A percentile compares a stretch with the other conserved stretches of the same genome.
phyloP scores from a whole-genome alignment of 306 rosid species.

The Dicorynia guianensis region DNA sequence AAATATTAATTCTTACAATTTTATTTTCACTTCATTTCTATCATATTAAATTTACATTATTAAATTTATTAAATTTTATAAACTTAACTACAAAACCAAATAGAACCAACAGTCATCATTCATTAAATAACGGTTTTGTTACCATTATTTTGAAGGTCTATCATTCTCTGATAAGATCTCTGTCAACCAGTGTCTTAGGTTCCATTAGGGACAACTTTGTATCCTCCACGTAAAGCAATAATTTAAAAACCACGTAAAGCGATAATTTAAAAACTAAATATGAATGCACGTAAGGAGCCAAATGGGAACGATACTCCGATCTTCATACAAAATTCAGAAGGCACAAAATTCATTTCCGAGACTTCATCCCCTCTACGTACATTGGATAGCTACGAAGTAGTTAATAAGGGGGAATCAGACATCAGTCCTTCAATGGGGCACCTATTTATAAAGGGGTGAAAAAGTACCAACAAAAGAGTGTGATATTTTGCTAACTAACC shows the following conservation, averaged over 20 bases:
- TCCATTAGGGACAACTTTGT: neutral
- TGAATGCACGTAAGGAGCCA: constrained; percentile 9
- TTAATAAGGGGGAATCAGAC: constrained; percentile 40
- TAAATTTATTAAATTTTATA: too few species aligned
- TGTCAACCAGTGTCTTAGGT: neutral
- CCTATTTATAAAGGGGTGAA: constrained; percentile 60
- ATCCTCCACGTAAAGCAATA: neutral
- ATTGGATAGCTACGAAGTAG: constrained; percentile 31
- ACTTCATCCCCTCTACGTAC: constrained; percentile 57
- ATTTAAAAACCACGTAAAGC: neutral
- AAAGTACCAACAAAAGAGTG: constrained; percentile 53
- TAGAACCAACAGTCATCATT: too few species aligned
- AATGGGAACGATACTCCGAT: constrained; percentile 45
- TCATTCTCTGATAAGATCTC: too few species aligned
- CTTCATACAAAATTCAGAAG: constrained; percentile 54
- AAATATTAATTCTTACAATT: too few species aligned
- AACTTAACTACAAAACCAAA: too few species aligned
- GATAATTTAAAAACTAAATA: neutral
- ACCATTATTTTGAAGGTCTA: too few species aligned
- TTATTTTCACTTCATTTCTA: too few species aligned
- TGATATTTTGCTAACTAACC: constrained; percentile 66
- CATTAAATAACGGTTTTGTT: too few species aligned
- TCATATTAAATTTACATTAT: too few species aligned
- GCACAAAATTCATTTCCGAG: constrained; percentile 66
- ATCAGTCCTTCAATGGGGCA: constrained; percentile 50